Evolutionary conservation across 345 rosid species (phyloP), one percentile per base, ranked within the genome.

Genomic region (Turritis glabra): DNA sequence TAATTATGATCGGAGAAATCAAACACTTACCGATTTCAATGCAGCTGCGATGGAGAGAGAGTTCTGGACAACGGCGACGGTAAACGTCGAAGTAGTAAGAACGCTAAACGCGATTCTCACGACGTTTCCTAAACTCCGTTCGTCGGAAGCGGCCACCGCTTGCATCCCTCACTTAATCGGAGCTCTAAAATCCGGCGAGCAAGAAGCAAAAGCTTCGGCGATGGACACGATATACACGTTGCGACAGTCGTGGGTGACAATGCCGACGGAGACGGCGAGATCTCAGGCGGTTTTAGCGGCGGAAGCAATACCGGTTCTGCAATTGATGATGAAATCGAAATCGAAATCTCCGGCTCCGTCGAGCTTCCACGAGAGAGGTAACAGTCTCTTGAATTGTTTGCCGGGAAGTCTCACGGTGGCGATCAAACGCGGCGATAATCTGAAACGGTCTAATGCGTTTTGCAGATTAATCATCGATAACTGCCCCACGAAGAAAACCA

Each of bases 41-140:
- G 82, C 92, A 93, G 97, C 84, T 82, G 92, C 97, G 40, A 81
- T 91, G 26, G 98, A 93, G 82, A 89, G 96, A 80, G 97, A 93
- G 77, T 58, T 89, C 56, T 87, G 90, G 96, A 85, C 96, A 19
- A 69, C 86, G 1, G 86, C 84, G 64, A 83, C 84, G 72, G 80
- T 88, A 69, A 93, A 91, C 64, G 87, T 86, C 56, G 92, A 89
- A 82, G 80, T 90, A 40, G 80, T 93, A 77, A 86, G 81, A 83
- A 91, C 97, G 50, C 71, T 93, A 65, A 83, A 88, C 67, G 90
- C 86, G 71, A 87, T 90, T 61, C 88, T 93, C 53, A 78, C 86
- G 61, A 89, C 90, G 85, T 93, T 93, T 67, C 86, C 96, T 3
- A 90, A 89, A 85, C 92, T 93, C 40, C 90, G 89, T 59, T 66